Conservation (phyloP, 208 protist species). For the Trypanosomatidae sp. region DNA sequence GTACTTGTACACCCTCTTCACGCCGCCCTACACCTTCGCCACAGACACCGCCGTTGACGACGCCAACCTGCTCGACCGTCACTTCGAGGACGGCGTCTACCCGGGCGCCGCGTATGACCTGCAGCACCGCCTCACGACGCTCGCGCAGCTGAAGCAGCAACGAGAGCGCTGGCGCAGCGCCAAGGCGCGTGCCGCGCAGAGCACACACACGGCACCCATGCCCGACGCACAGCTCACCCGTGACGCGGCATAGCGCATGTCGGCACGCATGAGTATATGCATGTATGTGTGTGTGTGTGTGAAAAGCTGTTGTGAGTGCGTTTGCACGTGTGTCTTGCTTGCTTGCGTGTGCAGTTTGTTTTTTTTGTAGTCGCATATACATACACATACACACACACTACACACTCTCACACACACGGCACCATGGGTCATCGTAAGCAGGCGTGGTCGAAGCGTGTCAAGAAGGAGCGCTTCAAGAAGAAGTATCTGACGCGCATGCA, state of each 20-base stretch:
- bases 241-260: no score
- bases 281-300: no score
- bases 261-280: no score
- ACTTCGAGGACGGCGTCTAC: conserved; percentile 83
- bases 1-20: conserved; percentile 81
- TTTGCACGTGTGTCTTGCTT: no score
- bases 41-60: conserved; percentile 40
- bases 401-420: background rate
- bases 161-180: conserved; percentile 27
- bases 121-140: conserved; percentile 54
- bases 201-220: background rate
- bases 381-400: background rate
- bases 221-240: no score
- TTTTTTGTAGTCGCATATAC: background rate
- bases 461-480: conserved; percentile 85
- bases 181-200: conserved; percentile 2
- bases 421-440: conserved; percentile 72
- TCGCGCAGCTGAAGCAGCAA: conserved; percentile 39
- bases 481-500: conserved; percentile 91
- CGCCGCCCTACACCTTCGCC: conserved; percentile 61
- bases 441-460: conserved; percentile 79
- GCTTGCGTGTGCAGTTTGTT: background rate
- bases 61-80: conserved; percentile 73
- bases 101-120: conserved; percentile 64
- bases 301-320: no score